Conservation (phyloP, 768 basidiomycete genomes). For the Rossbeevera mucosa region DNA sequence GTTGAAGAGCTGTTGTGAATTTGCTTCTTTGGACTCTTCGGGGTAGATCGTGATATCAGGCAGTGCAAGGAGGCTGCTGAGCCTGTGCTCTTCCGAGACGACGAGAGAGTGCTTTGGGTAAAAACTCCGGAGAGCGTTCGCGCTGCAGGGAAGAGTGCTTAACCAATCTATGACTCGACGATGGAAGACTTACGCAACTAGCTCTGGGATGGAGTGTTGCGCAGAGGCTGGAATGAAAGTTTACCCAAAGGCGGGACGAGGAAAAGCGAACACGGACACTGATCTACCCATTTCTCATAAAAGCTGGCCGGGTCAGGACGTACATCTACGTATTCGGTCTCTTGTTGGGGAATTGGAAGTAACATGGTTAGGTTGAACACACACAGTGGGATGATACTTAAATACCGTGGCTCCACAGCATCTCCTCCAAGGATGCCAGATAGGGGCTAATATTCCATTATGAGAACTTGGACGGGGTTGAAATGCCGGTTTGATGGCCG, state of each 20-base stretch:
- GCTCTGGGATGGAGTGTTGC: slow-evolving; percentile 41
- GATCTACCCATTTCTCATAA: slow-evolving; percentile 49
- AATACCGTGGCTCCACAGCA: slow-evolving; percentile 7
- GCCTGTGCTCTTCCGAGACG: slow-evolving; percentile 41
- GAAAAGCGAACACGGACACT: slow-evolving; percentile 34
- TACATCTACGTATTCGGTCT: slow-evolving; percentile 26
- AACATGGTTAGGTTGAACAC: slow-evolving; percentile 12
- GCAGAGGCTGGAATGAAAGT: slow-evolving; percentile 42
- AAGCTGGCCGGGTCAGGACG: slow-evolving; percentile 32
- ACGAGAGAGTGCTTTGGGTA: slow-evolving; percentile 63
- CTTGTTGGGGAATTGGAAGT: slow-evolving; percentile 9
- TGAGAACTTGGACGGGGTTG: neutral
- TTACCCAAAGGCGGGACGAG: neutral
- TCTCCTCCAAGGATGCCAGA: neutral
- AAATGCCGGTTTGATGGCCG: slow-evolving; percentile 13
- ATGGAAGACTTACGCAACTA: slow-evolving; percentile 40
- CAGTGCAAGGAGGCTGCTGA: slow-evolving; percentile 47
- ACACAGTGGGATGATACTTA: slow-evolving; percentile 2
- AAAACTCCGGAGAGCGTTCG: slow-evolving; percentile 47
- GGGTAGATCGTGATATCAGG: slow-evolving; percentile 47
- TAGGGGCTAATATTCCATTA: slow-evolving; percentile 22
- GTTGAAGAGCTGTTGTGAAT: slow-evolving; percentile 45
- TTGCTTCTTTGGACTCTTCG: slow-evolving; percentile 43
- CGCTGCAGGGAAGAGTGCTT: slow-evolving; percentile 22
- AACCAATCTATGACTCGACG: slow-evolving; percentile 5